Evolutionary conservation across 805 yeast species (phyloP).

Genomic region (Wickerhamiella hasegawae): DNA sequence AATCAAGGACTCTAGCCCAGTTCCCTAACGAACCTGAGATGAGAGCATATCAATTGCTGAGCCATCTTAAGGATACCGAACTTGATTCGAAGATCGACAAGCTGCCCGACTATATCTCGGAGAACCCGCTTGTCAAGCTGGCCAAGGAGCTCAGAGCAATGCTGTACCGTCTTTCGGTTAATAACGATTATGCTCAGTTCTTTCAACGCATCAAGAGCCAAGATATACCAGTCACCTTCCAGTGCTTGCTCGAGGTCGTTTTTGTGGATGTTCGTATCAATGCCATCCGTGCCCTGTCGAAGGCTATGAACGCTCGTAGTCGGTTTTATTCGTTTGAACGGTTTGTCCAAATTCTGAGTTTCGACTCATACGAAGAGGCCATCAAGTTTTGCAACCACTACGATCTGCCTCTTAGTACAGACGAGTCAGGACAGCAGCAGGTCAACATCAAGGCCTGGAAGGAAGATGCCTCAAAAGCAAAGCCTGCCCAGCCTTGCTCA

Average conservation of each 20-base stretch:
- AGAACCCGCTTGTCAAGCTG: conserved; percentile 42
- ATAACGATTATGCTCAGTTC: conserved; percentile 34
- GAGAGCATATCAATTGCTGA: conserved; percentile 68
- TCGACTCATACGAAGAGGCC: conserved; percentile 42
- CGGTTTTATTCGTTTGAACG: conserved; percentile 35
- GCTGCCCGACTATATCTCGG: conserved; percentile 41
- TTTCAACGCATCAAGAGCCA: conserved; percentile 39
- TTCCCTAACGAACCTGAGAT: conserved; percentile 77
- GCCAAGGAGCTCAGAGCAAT: conserved; percentile 58
- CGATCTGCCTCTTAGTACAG: too few relatives aligned
- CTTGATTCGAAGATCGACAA: conserved; percentile 58
- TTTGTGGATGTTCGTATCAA: conserved; percentile 64
- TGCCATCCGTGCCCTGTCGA: conserved; percentile 50
- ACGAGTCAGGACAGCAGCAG: too few relatives aligned
- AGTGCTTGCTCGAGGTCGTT: conserved; percentile 65
- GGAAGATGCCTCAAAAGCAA: too few relatives aligned
- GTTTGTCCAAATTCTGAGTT: conserved; percentile 41
- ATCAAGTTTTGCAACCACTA: conserved; percentile 45
- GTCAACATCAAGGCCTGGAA: too few relatives aligned
- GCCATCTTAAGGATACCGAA: conserved; percentile 74
- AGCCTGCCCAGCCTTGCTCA: too few relatives aligned
- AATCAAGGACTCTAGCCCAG: conserved; percentile 55
- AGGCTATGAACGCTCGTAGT: conserved; percentile 50
- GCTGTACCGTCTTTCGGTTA: conserved; percentile 38
- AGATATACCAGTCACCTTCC: conserved; percentile 45